These are phyloP conservation scores for Penicillium sp. DNA, from an alignment of 2,329 filamentous ascomycete species.

Conservation along the genomic window DNA sequence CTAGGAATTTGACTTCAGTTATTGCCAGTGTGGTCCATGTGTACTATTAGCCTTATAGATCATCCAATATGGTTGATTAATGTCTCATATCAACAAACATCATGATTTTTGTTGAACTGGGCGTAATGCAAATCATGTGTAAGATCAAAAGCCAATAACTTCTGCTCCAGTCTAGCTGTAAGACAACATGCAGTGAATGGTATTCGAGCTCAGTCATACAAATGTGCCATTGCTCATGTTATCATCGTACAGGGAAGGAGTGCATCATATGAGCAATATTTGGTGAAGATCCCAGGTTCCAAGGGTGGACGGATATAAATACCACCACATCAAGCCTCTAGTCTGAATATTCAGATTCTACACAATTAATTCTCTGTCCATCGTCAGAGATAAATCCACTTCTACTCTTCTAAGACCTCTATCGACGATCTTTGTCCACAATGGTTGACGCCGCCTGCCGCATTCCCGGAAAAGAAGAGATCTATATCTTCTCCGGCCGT, in stretches of 20 bases:
- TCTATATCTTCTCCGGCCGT: neutral
- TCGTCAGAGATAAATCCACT: neutral
- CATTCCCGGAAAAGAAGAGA: neutral
- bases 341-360: neutral
- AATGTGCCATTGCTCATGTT: neutral
- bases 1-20: neutral
- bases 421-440: neutral
- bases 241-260: neutral
- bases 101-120: neutral
- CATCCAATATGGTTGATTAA: neutral
- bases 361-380: neutral
- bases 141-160: neutral
- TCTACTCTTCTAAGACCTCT: neutral
- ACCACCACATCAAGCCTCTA: neutral
- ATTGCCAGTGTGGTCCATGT: neutral
- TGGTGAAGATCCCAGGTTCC: too few relatives aligned
- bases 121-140: neutral
- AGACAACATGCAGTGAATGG: neutral
- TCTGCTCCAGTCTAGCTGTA: neutral
- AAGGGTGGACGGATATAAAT: neutral
- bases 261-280: neutral
- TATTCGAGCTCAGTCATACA: neutral
- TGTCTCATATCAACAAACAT: neutral
- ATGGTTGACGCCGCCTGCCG: constrained; percentile 2
- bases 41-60: neutral